Conservation (phyloP, 306 rosid genomes). For the Cucumis melo region DNA sequence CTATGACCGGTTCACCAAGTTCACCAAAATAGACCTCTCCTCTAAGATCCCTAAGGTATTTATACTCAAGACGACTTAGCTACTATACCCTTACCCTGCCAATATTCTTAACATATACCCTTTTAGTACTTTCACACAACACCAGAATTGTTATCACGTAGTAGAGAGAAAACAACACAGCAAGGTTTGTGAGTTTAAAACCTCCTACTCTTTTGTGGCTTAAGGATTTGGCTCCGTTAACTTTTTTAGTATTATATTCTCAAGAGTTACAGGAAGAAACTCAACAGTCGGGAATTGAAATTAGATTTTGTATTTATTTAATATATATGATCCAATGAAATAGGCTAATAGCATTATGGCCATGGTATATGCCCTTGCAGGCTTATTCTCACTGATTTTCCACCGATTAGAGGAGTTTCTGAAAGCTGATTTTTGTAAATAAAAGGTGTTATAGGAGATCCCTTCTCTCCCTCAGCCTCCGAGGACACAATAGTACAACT, state of each 20-base stretch:
- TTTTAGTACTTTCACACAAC: neutral
- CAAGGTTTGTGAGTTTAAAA: neutral
- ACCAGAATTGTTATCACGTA: neutral
- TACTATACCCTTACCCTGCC: neutral
- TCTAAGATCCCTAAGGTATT: neutral
- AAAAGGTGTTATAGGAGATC: slow-evolving; percentile 11
- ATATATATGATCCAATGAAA: neutral
- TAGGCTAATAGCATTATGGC: too few species aligned
- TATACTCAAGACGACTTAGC: neutral
- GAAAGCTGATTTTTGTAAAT: slow-evolving; percentile 33
- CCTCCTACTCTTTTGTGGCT: neutral
- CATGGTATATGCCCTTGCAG: slow-evolving; percentile 28
- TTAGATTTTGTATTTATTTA: neutral
- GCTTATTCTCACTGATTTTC: slow-evolving; percentile 37
- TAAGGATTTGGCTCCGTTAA: neutral
- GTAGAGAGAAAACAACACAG: neutral
- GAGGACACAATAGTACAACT: neutral
- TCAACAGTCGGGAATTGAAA: neutral
- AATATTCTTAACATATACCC: too few species aligned
- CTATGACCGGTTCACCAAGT: neutral
- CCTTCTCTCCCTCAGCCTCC: neutral
- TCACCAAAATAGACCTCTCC: neutral
- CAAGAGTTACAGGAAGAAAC: neutral
- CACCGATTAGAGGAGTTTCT: slow-evolving; percentile 47
- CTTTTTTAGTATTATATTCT: neutral